A percentile compares a stretch with the other conserved stretches of the same genome.
Evolutionary conservation across 345 rosid genomes (phyloP).

Genomic region (Kernera saxatilis): DNA sequence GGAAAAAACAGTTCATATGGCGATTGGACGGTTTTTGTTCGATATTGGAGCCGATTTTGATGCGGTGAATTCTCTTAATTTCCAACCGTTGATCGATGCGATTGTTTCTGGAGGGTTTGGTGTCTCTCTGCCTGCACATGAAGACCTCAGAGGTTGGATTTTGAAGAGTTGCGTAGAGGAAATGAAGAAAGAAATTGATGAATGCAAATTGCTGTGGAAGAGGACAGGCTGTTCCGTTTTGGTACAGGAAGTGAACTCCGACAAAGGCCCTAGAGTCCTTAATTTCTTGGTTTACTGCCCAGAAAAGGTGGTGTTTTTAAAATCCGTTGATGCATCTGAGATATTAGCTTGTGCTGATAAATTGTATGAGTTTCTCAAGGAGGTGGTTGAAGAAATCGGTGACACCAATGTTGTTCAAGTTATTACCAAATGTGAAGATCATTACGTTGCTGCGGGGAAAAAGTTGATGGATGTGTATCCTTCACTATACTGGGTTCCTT

Average conservation of each 20-base stretch:
- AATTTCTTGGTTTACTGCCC: conserved; percentile 58
- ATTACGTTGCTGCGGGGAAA: conserved; percentile 52
- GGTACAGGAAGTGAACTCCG: conserved; percentile 58
- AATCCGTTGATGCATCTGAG: conserved; percentile 57
- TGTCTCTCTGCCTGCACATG: conserved; percentile 43
- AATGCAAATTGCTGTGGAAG: conserved; percentile 44
- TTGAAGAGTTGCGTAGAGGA: conserved; percentile 71
- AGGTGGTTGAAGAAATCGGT: conserved; percentile 80
- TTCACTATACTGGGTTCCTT: conserved; percentile 84
- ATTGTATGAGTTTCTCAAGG: conserved; percentile 54
- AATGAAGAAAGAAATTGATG: conserved; percentile 47
- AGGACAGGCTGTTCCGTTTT: conserved; percentile 73
- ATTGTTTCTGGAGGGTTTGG: conserved; percentile 51
- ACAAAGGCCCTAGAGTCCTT: conserved; percentile 42
- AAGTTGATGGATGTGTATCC: conserved; percentile 61
- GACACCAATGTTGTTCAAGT: conserved; percentile 70
- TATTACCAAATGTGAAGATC: conserved; percentile 61
- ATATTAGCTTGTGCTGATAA: conserved; percentile 45
- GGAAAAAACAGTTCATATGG: conserved; percentile 43
- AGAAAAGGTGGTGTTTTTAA: conserved; percentile 64
- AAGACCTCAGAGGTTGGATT: conserved; percentile 69
- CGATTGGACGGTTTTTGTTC: conserved; percentile 58
- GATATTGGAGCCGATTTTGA: conserved; percentile 77
- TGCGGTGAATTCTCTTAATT: conserved; percentile 60
- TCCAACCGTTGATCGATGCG: conserved; percentile 63